A percentile compares a stretch with the other conserved stretches of the same genome.
Evolutionary conservation across 2,329 filamentous ascomycete species (phyloP).

Genomic region (Didymella pinodella): DNA sequence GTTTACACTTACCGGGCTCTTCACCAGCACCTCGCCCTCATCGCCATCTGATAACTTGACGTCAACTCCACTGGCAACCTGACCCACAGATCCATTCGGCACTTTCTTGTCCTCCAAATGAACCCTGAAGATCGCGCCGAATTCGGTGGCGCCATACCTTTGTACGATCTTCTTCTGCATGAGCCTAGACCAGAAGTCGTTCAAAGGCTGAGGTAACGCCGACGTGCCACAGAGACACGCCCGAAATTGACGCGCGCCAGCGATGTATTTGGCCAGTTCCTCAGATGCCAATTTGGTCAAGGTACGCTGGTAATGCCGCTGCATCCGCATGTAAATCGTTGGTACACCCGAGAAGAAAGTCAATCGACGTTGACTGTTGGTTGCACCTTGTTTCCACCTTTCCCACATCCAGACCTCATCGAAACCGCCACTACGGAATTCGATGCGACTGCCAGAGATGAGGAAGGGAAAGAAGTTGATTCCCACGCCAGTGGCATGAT

Average conservation of each 20-base stretch:
- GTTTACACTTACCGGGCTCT: conserved; percentile 38
- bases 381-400: conserved; percentile 43
- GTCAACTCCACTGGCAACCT: conserved; percentile 51
- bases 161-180: conserved; percentile 55
- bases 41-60: conserved; percentile 54
- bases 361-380: conserved; percentile 31
- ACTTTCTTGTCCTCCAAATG: conserved; percentile 42
- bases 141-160: conserved; percentile 56
- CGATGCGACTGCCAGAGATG: conserved; percentile 43
- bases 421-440: conserved; percentile 49
- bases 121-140: conserved; percentile 55
- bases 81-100: conserved; percentile 48
- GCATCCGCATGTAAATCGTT: conserved; percentile 50
- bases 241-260: conserved; percentile 53
- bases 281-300: conserved; percentile 42
- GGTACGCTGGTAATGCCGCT: conserved; percentile 46
- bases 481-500: conserved; percentile 48
- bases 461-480: conserved; percentile 50
- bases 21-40: conserved; percentile 59
- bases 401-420: conserved; percentile 49
- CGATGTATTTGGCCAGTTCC: conserved; percentile 52
- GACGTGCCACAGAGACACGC: conserved; percentile 58
- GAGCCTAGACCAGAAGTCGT: conserved; percentile 60
- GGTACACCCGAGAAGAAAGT: conserved; percentile 50
- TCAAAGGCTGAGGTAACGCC: conserved; percentile 59